These are phyloP conservation scores for Bolboschoenus planiculmis DNA, from an alignment of 176 grass and related monocot species.

Conservation along the genomic window DNA sequence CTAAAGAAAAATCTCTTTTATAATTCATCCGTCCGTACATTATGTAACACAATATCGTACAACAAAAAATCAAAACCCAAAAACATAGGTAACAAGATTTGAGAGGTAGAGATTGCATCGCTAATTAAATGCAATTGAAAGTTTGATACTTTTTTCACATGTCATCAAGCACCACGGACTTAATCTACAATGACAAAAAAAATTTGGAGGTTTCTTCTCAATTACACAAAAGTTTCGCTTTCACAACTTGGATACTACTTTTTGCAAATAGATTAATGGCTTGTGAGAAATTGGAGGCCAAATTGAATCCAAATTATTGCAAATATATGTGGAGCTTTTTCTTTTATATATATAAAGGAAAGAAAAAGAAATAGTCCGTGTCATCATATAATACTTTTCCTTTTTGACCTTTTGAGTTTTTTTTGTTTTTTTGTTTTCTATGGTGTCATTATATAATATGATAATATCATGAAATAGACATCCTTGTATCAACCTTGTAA, in stretches of 20 bases:
- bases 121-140: background rate
- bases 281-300: background rate
- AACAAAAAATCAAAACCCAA: too few relatives aligned
- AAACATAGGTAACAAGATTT: background rate
- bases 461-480: background rate
- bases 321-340: background rate
- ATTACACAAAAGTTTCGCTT: background rate
- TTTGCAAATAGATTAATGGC: background rate
- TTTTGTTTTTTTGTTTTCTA: background rate
- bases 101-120: background rate
- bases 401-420: background rate
- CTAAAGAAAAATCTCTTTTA: too few relatives aligned
- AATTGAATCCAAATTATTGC: slow-evolving; percentile 1
- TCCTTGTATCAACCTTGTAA: background rate
- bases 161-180: background rate
- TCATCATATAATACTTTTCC: background rate
- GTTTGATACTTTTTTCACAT: background rate
- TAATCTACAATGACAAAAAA: background rate
- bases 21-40: too few relatives aligned
- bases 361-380: background rate
- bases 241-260: background rate
- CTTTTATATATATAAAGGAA: background rate
- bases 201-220: background rate
- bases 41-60: too few relatives aligned
- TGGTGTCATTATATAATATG: background rate